Percentiles rank a stretch among this genome's conserved stretches.
Evolutionary conservation across 2,329 filamentous ascomycete genomes (phyloP).

Genomic region (Penicillium palitans): DNA sequence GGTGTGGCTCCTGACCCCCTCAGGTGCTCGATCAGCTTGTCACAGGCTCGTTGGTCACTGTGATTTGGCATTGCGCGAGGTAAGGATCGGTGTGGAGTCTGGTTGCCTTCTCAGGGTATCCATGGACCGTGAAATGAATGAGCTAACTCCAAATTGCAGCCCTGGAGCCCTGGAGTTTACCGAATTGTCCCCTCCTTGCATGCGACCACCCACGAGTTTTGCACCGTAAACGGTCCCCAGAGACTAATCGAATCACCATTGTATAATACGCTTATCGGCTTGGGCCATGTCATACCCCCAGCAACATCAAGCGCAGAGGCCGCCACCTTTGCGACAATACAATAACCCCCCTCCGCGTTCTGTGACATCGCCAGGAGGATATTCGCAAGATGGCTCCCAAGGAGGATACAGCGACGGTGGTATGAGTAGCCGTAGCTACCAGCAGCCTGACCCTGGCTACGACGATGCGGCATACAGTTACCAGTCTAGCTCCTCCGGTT

Average conservation of each 20-base stretch:
- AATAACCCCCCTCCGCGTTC: slow-evolving; percentile 21
- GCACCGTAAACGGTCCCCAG: background rate
- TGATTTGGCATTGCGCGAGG: background rate
- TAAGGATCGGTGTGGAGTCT: background rate
- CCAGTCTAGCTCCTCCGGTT: slow-evolving; percentile 27
- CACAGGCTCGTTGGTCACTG: background rate
- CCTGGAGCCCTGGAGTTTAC: background rate
- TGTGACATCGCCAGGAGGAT: slow-evolving; percentile 25
- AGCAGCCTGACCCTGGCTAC: slow-evolving; percentile 28
- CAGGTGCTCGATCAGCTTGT: slow-evolving; percentile 1
- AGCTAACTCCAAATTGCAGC: slow-evolving; percentile 1
- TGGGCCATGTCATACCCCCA: slow-evolving; percentile 41
- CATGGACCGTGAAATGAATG: background rate
- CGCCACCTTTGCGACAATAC: slow-evolving; percentile 37
- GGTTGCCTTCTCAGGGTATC: background rate
- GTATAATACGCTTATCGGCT: background rate
- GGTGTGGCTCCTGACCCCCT: background rate
- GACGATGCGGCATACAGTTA: slow-evolving; percentile 31
- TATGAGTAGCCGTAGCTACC: slow-evolving; percentile 29
- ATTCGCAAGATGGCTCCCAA: slow-evolving; percentile 30
- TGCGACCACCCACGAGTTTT: background rate
- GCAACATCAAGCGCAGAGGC: slow-evolving; percentile 31
- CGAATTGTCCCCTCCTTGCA: slow-evolving; percentile 1
- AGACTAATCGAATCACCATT: background rate
- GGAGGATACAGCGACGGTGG: slow-evolving; percentile 30